These are phyloP conservation scores for Quercus tomentella DNA, from an alignment of 331 rosid species.

Conservation along the genomic window DNA sequence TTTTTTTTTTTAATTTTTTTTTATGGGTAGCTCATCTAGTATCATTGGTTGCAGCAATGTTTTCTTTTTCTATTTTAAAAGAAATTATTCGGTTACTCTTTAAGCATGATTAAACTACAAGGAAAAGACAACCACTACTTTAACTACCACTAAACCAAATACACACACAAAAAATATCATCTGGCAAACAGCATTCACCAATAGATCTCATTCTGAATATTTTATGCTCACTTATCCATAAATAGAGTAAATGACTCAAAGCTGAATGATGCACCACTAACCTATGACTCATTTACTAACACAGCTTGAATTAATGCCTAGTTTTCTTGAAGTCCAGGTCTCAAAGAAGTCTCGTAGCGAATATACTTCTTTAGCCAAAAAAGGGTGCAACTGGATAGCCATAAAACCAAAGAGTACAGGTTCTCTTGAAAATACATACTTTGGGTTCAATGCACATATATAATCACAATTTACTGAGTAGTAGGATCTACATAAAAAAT, in stretches of 20 bases:
- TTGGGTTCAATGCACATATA: no score
- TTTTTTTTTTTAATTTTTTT: fast-evolving
- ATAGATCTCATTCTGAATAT: neutral
- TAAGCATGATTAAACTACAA: neutral
- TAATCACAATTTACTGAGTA: no score
- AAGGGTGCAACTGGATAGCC: no score
- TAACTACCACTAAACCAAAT: neutral
- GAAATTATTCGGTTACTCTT: neutral
- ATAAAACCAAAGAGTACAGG: no score
- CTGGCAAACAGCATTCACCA: neutral
- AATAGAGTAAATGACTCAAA: neutral
- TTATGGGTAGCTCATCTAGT: neutral
- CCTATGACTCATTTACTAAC: neutral
- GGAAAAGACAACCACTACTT: neutral
- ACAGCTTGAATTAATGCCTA: neutral
- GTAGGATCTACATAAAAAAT: no score
- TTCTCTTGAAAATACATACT: no score
- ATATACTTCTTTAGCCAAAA: no score
- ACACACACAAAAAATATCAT: neutral
- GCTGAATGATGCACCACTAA: neutral
- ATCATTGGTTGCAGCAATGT: neutral
- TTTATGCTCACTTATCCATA: no score
- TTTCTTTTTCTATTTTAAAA: neutral
- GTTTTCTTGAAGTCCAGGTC: neutral
- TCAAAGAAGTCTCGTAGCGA: no score